Conservation (phyloP, 148 eudicot species). For the Rheum nobile region DNA sequence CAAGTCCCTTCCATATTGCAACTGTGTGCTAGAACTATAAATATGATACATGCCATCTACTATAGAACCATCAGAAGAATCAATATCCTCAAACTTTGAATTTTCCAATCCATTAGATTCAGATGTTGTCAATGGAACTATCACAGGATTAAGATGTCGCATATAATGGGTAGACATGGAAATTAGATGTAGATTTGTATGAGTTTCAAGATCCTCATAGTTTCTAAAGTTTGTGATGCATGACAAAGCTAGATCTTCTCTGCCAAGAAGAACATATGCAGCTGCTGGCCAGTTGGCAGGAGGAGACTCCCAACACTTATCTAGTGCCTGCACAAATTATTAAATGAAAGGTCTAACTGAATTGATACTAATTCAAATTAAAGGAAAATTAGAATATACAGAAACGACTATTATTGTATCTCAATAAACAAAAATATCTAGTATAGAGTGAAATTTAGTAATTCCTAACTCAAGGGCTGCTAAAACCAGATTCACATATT, state of each 20-base stretch:
- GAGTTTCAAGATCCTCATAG: slow-evolving; percentile 43
- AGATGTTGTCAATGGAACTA: slow-evolving; percentile 65
- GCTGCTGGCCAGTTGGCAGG: slow-evolving; percentile 96
- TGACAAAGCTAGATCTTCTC: slow-evolving; percentile 88
- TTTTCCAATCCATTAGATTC: slow-evolving; percentile 50
- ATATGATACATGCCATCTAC: slow-evolving; percentile 97
- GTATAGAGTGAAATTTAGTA: background rate
- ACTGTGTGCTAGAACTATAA: slow-evolving; percentile 75
- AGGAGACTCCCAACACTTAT: slow-evolving; percentile 92
- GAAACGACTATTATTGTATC: background rate
- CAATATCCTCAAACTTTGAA: slow-evolving; percentile 53
- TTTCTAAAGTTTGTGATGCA: slow-evolving; percentile 40
- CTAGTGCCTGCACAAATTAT: slow-evolving; percentile 55
- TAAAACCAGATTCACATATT: background rate
- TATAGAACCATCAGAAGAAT: slow-evolving; percentile 56
- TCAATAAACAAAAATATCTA: background rate
- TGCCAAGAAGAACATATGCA: slow-evolving; percentile 96
- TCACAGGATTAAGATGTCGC: slow-evolving; percentile 81
- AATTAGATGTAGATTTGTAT: slow-evolving; percentile 40
- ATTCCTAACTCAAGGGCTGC: background rate
- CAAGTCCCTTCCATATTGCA: slow-evolving; percentile 88
- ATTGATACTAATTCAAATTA: background rate
- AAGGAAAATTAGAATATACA: background rate
- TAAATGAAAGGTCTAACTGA: slow-evolving; percentile 3
- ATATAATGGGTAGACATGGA: slow-evolving; percentile 89